phyloP scores from a whole-genome alignment of 2,329 filamentous ascomycete species.

The Paraconiothyrium sp. region DNA sequence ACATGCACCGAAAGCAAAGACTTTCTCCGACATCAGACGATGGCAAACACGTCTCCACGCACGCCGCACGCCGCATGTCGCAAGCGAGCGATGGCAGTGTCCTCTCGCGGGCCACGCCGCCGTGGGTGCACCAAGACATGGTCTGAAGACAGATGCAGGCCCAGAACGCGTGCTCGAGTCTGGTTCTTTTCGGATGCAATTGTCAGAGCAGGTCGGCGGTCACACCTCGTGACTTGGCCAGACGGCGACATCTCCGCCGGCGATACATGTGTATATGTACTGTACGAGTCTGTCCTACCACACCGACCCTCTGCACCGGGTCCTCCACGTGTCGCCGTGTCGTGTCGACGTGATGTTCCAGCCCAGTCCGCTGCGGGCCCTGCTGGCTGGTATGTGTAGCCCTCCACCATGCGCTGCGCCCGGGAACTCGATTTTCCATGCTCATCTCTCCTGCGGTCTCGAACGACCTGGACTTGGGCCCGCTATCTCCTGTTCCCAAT shows the following conservation, averaged over 20 bases:
- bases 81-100: no score
- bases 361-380: background rate
- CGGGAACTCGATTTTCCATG: background rate
- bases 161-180: background rate
- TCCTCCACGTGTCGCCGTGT: conserved; percentile 1
- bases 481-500: background rate
- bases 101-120: background rate
- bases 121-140: background rate
- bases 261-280: background rate
- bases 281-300: background rate
- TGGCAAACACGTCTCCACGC: background rate
- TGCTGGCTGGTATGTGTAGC: background rate
- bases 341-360: conserved; percentile 1
- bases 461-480: conserved; percentile 7
- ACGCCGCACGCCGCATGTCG: background rate
- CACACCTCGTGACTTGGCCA: background rate
- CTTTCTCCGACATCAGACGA: background rate
- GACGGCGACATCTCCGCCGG: conserved; percentile 1
- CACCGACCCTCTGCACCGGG: background rate
- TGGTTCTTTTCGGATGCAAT: background rate
- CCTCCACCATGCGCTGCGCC: background rate
- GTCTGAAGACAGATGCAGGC: background rate
- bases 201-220: background rate
- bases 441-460: background rate
- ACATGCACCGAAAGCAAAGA: background rate